Conservation (phyloP, 352 stramenopile genomes). For the Phytophthora pluvialis region DNA sequence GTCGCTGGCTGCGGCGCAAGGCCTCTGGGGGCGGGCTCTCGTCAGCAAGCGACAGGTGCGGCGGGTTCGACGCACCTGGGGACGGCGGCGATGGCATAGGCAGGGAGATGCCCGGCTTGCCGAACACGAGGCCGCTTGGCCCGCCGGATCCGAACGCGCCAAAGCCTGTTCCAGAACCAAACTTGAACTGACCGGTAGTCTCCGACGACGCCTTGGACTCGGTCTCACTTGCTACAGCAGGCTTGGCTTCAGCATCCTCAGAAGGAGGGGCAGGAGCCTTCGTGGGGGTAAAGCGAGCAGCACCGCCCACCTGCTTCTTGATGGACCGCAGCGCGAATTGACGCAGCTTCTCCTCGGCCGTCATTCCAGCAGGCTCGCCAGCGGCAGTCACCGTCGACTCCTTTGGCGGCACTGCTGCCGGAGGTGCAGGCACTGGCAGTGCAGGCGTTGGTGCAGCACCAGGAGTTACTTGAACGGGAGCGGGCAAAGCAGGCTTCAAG, state of each 20-base stretch:
- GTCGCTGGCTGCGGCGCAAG: constrained; percentile 54
- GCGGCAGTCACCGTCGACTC: constrained; percentile 13
- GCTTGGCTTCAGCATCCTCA: constrained; percentile 26
- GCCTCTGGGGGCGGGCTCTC: constrained; percentile 38
- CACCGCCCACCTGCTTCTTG: constrained; percentile 60
- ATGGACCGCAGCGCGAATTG: constrained; percentile 72
- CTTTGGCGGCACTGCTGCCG: constrained; percentile 14
- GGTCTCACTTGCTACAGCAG: constrained; percentile 24
- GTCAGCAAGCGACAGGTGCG: constrained; percentile 31
- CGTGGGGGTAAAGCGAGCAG: constrained; percentile 34
- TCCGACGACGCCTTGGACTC: constrained; percentile 23
- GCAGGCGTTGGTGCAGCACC: constrained; percentile 5
- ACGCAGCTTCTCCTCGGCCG: constrained; percentile 68
- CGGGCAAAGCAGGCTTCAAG: constrained; percentile 24
- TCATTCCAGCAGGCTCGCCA: constrained; percentile 31
- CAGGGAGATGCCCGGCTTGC: constrained; percentile 75
- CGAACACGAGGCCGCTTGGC: constrained; percentile 71
- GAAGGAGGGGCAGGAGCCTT: constrained; percentile 24
- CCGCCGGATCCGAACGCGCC: constrained; percentile 58
- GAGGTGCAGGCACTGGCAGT: constrained; percentile 17
- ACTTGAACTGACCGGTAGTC: constrained; percentile 42
- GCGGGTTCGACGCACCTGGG: constrained; percentile 27
- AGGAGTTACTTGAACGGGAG: constrained; percentile 21
- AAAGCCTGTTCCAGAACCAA: constrained; percentile 39
- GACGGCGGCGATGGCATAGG: constrained; percentile 67